These are phyloP conservation scores for Leishmania tarentolae DNA, from an alignment of 208 protist genomes.

Conservation along the genomic window DNA sequence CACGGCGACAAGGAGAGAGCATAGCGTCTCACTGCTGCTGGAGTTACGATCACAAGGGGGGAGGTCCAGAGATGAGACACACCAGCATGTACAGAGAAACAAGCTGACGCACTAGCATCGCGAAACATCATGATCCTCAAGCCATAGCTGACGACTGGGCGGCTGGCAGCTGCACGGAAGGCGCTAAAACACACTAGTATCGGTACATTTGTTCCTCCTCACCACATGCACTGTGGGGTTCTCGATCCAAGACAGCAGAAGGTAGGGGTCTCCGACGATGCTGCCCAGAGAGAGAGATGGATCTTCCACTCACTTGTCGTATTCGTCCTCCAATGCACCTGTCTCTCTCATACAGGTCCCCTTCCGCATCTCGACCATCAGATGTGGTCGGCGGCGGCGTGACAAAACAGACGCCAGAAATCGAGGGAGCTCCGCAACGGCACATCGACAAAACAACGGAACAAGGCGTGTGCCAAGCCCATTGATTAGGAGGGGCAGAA, in stretches of 20 bases:
- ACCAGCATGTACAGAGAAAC: constrained; percentile 35
- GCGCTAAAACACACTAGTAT: constrained; percentile 54
- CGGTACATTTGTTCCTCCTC: constrained; percentile 46
- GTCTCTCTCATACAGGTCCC: background rate
- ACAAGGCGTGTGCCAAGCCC: constrained; percentile 22
- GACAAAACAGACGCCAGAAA: constrained; percentile 12
- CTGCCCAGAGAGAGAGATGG: constrained; percentile 1
- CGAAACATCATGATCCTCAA: constrained; percentile 27
- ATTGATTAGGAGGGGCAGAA: constrained; percentile 41
- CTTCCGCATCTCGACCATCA: constrained; percentile 7
- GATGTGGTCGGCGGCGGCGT: constrained; percentile 3
- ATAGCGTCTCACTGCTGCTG: constrained; percentile 23
- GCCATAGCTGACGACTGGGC: constrained; percentile 40
- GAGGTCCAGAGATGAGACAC: constrained; percentile 26
- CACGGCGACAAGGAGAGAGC: constrained; percentile 23
- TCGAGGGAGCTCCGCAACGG: constrained; percentile 6
- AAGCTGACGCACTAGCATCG: constrained; percentile 37
- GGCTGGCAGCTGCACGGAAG: constrained; percentile 36
- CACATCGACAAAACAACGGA: constrained; percentile 27
- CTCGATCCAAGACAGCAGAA: constrained; percentile 12
- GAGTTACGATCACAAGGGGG: constrained; percentile 22
- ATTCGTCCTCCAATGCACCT: constrained; percentile 8
- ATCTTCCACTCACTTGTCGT: constrained; percentile 7
- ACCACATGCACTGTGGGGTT: constrained; percentile 37
- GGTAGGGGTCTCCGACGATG: constrained; percentile 16